Evolutionary conservation across 2,329 filamentous ascomycete genomes (phyloP).

Genomic region (Aspergillus eucalypticola): DNA sequence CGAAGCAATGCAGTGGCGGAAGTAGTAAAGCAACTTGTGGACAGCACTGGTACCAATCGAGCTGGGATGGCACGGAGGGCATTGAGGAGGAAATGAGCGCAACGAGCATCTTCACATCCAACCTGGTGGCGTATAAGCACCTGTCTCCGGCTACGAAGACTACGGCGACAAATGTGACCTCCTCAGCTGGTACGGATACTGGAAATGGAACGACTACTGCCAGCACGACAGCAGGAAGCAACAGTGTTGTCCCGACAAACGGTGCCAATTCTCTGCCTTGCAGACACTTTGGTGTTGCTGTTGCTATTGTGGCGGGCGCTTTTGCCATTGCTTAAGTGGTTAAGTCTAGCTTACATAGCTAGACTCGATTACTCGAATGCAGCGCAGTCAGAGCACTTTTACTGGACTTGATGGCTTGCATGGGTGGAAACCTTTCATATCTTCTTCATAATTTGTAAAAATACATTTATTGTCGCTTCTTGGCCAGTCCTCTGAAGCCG

Average conservation of each 20-base stretch:
- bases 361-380: no score
- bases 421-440: no score
- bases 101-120: constrained; percentile 14
- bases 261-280: neutral
- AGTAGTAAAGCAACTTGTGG: constrained; percentile 40
- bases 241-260: neutral
- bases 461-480: no score
- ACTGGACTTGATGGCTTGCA: no score
- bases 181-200: neutral
- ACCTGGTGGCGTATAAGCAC: constrained; percentile 2
- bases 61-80: constrained; percentile 30
- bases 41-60: constrained; percentile 33
- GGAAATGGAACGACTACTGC: neutral
- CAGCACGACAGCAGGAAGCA: neutral
- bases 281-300: neutral
- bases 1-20: constrained; percentile 51
- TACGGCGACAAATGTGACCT: neutral
- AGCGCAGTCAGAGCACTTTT: no score
- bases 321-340: neutral
- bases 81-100: constrained; percentile 36
- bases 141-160: neutral
- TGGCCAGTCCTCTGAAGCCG: no score
- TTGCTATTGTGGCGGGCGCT: neutral
- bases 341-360: no score
- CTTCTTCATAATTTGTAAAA: no score